Base-by-base conservation (phyloP, 2,329 filamentous ascomycete genomes). In the Tolypocladium nubicola region DNA sequence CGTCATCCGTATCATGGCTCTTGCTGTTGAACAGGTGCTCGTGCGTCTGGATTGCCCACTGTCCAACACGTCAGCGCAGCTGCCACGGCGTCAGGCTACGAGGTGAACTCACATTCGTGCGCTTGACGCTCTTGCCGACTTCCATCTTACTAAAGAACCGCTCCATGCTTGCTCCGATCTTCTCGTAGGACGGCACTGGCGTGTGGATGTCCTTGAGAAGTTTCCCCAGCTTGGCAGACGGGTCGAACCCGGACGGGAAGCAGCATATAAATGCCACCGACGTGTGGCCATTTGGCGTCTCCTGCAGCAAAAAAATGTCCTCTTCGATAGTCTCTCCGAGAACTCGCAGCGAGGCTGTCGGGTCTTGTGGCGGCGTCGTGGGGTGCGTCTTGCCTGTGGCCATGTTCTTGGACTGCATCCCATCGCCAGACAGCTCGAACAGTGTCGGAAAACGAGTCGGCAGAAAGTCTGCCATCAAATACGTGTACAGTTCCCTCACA, bases 141-240 rank as follows among this genome's bases (percentile, higher is more conserved):
- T 77, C 70, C 0, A 82, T 55, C 53, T 72, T 74, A 3, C 64
- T 62, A 59, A 83, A 82, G 64, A 78, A 81, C 7, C 73, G 71
- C 65, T 83, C 79, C 79, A 83, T 81, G 58, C 79, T 82, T 0
- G 69, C 63, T 0, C 75, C 79, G 35, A 83, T 81, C 68, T 77
- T 81, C 19, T 80, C 75, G 56, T 81, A 83, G 1, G 71, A 70
- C 0, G 81, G 81, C 41, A 83, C 80, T 0, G 78, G 78, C 19
- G 58, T 66, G 57, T 84, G 81, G 13, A 83, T 78, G 26, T 79
- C 77, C 49, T 66, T 66, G 23, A 83, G 65, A 11, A 73, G 61
- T 60, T 74, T 73, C 2, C 78, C 79, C 35, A 83, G 66, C 65
- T 83, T 83, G 2, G 65, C 52, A 0, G 75, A 71, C 0, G 80